Evolutionary conservation across 78 protist species (phyloP), one percentile per base, ranked within the genome.

Genomic region (Parvularia atlantis): DNA sequence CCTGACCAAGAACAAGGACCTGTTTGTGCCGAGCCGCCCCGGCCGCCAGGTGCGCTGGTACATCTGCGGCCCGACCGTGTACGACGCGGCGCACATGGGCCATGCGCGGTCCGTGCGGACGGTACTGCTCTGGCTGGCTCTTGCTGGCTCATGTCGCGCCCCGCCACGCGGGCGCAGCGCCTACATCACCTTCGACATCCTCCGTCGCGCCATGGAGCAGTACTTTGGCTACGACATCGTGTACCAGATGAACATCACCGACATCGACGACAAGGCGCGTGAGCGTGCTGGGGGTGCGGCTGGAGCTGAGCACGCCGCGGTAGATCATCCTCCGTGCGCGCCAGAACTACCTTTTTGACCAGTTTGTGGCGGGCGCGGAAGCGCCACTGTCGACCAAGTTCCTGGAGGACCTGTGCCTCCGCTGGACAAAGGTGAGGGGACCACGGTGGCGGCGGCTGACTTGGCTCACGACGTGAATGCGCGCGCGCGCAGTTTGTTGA

Each of bases 51-150:
- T 63, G 16, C 2, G 10, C 11, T 89, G 96, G 98, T 95, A 95
- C 76, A 77, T 73, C 10, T 95, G 99, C 83, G 99, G 99, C 0
- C 99, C 99, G 30, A 95, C 99, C 22, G 99, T 95, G 26, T 95
- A 95, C 76, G 96, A 86, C 66, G 57, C 64, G 30, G 66, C 93
- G 11, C 98, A 95, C 83, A 35, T 95, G 65, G 98, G 98, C 26
- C 97, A 94, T 67, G 98, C 95, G 35, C 73, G 64, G 75, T 61
- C 1, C 46, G 43, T 36, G 46, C 46, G 46, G 19, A 9, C 46
- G 46, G 19, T 41, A 4, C 9, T 41, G 4, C 46, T 41, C 46
- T 41, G 19, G 4, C 46, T 41, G 19, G 4, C 46, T n/a, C n/a
- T n/a, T n/a, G n/a, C n/a, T n/a, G n/a, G n/a, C n/a, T n/a, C n/a